Base-by-base conservation (phyloP, 768 basidiomycete genomes). In the Hygrocybe punicea region DNA sequence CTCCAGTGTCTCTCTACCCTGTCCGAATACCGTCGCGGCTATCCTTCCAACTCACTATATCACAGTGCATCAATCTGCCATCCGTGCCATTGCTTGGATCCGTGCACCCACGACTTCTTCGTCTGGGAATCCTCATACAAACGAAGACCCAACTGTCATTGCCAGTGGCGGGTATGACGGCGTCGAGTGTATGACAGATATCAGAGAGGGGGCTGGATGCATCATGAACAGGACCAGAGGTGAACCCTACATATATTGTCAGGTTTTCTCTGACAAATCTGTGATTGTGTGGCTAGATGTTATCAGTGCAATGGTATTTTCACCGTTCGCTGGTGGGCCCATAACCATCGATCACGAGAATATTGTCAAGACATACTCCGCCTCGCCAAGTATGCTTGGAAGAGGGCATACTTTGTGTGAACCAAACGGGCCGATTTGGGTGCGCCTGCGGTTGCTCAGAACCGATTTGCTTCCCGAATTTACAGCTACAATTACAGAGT, bases 301-400 rank as follows among this genome's bases (percentile, higher is more conserved):
- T 6, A 84, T 89, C 53, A 86, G 83, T 49, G 71, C 83, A 3
- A 77, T 90, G 58, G 73, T 81, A 0, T 94, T 81, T 70, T 87
- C 86, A 8, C 71, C 84, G 4, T 89, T 83, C 62, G 76, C 78
- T 24, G 87, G 87, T 7, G 85, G 87, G 0, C 82, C 84, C 1
- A 78, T 91, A 29, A 86, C 85, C n/a, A 83, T 87, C 58, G 93
- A 95, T 65, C 85, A 87, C 58, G 93, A 95, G 57, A 89, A 89
- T 63, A 81, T 80, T 3, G 80, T 93, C 53, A 93, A 93, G 67
- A 81, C 79, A 2, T 87, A 86, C 65, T 86, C 86, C 6, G 73
- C 87, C 0, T 84, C 85, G 7, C 86, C 91, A 2, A 81, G 78
- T 58, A 85, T 87, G 79, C 75, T 92, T 17, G 87, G 91, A 21